phyloP scores from a whole-genome alignment of 148 eudicot genomes.

The Pouteria glomerata region DNA sequence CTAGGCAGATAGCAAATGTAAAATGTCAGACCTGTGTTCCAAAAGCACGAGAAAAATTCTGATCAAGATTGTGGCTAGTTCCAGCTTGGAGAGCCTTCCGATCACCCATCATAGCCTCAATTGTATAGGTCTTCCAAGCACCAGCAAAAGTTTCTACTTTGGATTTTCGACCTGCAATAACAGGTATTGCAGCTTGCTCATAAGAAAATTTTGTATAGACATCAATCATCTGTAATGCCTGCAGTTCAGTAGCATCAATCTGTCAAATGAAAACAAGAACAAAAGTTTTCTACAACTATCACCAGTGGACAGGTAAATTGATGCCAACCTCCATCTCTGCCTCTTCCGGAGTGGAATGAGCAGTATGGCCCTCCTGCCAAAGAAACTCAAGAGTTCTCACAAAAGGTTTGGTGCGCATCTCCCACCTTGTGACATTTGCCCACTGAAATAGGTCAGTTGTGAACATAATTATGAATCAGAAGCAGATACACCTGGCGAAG shows the following conservation, averaged over 20 bases:
- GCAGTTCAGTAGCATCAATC: conserved; percentile 32
- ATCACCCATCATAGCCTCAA: conserved; percentile 99
- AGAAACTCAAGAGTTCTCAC: conserved; percentile 97
- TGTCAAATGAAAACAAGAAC: conserved; percentile 11
- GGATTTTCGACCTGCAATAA: conserved; percentile 91
- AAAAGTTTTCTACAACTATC: not conserved
- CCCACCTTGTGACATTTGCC: conserved; percentile 99
- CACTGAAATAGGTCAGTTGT: conserved; percentile 46
- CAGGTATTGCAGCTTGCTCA: conserved; percentile 98
- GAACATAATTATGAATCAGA: conserved; percentile 1
- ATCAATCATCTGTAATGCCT: conserved; percentile 97
- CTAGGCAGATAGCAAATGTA: not conserved
- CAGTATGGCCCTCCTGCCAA: conserved; percentile 99
- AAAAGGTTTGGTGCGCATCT: conserved; percentile 98
- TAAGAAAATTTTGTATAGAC: conserved; percentile 85
- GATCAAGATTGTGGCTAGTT: conserved; percentile 99
- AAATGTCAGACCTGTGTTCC: conserved; percentile 62
- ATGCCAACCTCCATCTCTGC: conserved; percentile 86
- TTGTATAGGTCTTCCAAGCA: conserved; percentile 85
- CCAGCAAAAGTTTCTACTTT: conserved; percentile 99
- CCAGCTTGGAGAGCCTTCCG: conserved; percentile 98
- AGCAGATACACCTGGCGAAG: conserved; percentile 2
- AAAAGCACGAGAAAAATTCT: conserved; percentile 96
- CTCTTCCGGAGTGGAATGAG: conserved; percentile 91
- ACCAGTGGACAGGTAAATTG: not conserved